Percentiles rank a stretch among this genome's conserved stretches.
These are phyloP conservation scores for Wickerhamiella dianesei DNA, from an alignment of 805 yeast genomes.

Conservation along the genomic window DNA sequence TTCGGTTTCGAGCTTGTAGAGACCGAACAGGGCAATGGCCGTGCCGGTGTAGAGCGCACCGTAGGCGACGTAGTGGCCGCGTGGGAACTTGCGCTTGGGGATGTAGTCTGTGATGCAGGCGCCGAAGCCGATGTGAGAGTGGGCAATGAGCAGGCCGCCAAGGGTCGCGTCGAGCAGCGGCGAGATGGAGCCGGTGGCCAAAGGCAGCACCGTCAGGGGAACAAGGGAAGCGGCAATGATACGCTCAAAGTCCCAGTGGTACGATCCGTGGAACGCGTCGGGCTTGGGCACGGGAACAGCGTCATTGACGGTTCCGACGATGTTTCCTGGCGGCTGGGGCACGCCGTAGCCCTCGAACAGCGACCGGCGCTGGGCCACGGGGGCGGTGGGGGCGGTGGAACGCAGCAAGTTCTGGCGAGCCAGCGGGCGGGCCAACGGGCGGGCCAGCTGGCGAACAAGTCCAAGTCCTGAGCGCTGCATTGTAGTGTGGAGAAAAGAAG, in stretches of 20 bases:
- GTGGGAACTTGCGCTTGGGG: conserved; percentile 74
- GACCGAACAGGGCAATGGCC: conserved; percentile 56
- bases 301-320: conserved; percentile 88
- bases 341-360: conserved; percentile 26
- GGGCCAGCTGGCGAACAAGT: not conserved
- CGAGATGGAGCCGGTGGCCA: conserved; percentile 56
- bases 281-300: conserved; percentile 58
- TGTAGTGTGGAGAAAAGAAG: not conserved
- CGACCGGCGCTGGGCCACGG: conserved; percentile 12
- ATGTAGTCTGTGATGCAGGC: conserved; percentile 88
- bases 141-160: conserved; percentile 53
- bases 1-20: conserved; percentile 61
- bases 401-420: not conserved
- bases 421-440: not conserved
- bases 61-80: conserved; percentile 56
- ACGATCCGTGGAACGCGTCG: conserved; percentile 60
- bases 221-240: conserved; percentile 52
- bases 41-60: conserved; percentile 61
- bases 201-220: conserved; percentile 66
- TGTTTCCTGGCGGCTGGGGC: conserved; percentile 79
- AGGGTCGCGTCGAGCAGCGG: conserved; percentile 63
- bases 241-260: conserved; percentile 90
- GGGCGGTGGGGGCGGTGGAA: not conserved
- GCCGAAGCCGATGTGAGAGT: conserved; percentile 75
- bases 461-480: not conserved